Conservation (phyloP, 768 basidiomycete species). For the Melanogaster broomeanus region DNA sequence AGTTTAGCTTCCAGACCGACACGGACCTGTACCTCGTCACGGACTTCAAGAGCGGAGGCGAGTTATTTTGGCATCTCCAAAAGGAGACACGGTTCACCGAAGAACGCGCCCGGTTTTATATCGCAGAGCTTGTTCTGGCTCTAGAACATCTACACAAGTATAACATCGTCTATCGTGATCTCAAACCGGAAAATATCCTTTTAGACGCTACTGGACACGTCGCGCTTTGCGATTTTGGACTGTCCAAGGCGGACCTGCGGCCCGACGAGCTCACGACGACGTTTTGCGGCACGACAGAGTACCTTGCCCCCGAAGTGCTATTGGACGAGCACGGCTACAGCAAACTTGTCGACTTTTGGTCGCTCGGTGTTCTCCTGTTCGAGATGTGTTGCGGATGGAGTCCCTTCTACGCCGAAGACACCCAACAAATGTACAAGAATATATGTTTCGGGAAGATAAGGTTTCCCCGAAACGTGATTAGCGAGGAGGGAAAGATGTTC, state of each 20-base stretch:
- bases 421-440: constrained; percentile 99
- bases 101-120: constrained; percentile 93
- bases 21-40: constrained; percentile 94
- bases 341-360: constrained; percentile 99
- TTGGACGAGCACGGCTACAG: constrained; percentile 98
- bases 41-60: constrained; percentile 98
- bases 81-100: constrained; percentile 92
- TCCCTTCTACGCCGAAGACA: constrained; percentile 99
- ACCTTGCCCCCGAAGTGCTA: constrained; percentile 98
- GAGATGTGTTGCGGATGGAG: constrained; percentile 99
- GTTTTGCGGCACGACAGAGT: constrained; percentile 98
- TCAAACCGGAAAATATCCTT: constrained; percentile 98
- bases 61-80: constrained; percentile 98
- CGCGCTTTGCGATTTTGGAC: constrained; percentile 96
- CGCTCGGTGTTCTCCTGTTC: constrained; percentile 91
- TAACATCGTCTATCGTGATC: constrained; percentile 92
- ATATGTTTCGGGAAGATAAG: constrained; percentile 99
- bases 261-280: constrained; percentile 97
- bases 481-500: constrained; percentile 97
- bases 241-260: constrained; percentile 94
- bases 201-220: constrained; percentile 98
- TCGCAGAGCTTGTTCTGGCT: constrained; percentile 93
- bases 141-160: constrained; percentile 98
- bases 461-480: constrained; percentile 95
- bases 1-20: constrained; percentile 98